Percentiles rank a stretch among this genome's conserved stretches.
Conservation (phyloP, 169 alveolate species). For the Plasmodium billcollinsi region DNA sequence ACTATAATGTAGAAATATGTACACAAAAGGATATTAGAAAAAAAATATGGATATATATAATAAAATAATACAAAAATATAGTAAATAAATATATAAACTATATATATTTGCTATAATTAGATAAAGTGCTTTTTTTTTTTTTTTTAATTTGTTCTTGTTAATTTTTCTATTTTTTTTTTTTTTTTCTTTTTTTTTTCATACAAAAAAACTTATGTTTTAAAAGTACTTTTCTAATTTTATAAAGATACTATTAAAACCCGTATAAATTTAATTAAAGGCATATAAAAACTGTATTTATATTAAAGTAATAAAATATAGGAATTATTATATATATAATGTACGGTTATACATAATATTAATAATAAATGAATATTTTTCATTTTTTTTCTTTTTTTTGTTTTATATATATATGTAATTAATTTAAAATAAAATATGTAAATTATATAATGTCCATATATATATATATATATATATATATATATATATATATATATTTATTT, state of each 20-base stretch:
- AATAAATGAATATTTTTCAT: constrained; percentile 29
- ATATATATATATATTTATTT: not conserved
- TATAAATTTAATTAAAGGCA: constrained; percentile 15
- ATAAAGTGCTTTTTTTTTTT: not conserved
- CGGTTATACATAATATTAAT: constrained; percentile 4
- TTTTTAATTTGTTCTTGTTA: constrained; percentile 1
- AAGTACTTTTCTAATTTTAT: constrained; percentile 10
- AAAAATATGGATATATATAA: not conserved
- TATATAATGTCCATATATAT: not conserved
- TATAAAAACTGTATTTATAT: constrained; percentile 5
- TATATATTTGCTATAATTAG: not conserved
- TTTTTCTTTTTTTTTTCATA: constrained; percentile 10
- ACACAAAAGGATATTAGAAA: not conserved
- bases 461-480: not conserved
- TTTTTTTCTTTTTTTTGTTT: constrained; percentile 12
- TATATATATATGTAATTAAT: not conserved
- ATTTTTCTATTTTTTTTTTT: constrained; percentile 6
- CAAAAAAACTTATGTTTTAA: constrained; percentile 16
- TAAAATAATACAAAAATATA: not conserved
- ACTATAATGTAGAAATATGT: not conserved
- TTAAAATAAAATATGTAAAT: constrained; percentile 1
- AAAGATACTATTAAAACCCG: constrained; percentile 1
- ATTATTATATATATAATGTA: not conserved
- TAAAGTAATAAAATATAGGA: constrained; percentile 27
- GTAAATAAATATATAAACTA: not conserved